Percentiles rank a stretch among this genome's conserved stretches.
Conservation (phyloP, 2,329 filamentous ascomycete species). For the Phaeosphaeria sp. region DNA sequence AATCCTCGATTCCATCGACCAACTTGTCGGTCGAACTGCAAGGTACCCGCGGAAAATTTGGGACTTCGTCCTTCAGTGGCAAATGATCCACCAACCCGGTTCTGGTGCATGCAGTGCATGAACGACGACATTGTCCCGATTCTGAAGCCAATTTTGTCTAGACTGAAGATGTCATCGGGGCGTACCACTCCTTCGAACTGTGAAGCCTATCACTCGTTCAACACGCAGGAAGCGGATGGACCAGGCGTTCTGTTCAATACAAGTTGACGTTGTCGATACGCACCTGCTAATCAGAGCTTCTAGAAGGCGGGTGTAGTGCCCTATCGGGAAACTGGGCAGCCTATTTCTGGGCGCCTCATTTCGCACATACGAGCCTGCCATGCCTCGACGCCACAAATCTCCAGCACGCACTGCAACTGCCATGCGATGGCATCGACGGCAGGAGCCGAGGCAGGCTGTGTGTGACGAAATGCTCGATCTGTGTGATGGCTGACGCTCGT, state of each 20-base stretch:
- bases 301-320: conserved; percentile 5
- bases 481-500: not conserved
- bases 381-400: conserved; percentile 4
- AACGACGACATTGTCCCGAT: not conserved
- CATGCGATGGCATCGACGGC: not conserved
- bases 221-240: not conserved
- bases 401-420: not conserved
- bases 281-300: conserved; percentile 1
- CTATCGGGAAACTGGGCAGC: not conserved
- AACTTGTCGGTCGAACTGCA: not conserved
- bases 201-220: not conserved
- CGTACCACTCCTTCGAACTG: not conserved
- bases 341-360: conserved; percentile 1
- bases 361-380: conserved; percentile 6
- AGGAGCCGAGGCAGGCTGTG: not conserved
- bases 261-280: not conserved
- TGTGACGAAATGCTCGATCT: not conserved
- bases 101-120: not conserved
- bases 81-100: not conserved
- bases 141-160: not conserved
- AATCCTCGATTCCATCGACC: not conserved
- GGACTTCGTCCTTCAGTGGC: not conserved
- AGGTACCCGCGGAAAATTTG: not conserved
- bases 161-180: not conserved
- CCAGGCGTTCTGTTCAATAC: conserved; percentile 1